These are phyloP conservation scores for button mushroom (Agaricus bisporus) DNA, from an alignment of 768 basidiomycete species.

Conservation along the genomic window DNA sequence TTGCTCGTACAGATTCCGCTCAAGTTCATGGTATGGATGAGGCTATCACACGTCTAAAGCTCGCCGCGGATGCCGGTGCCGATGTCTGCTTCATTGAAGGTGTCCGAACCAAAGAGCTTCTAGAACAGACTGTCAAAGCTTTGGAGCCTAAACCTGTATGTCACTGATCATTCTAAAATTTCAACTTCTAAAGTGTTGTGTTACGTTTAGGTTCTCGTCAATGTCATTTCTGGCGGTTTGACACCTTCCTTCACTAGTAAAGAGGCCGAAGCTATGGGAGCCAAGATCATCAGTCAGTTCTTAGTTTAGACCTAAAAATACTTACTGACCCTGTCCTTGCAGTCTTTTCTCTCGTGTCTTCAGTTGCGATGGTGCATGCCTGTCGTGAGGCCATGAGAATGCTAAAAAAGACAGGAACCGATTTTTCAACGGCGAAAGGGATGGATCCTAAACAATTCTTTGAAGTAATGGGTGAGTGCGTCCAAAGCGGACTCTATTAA, in stretches of 20 bases:
- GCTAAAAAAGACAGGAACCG: conserved; percentile 73
- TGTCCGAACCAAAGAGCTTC: conserved; percentile 60
- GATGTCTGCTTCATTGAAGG: conserved; percentile 83
- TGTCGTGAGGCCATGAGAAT: conserved; percentile 72
- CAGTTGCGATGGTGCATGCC: conserved; percentile 73
- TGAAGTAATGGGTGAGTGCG: conserved; percentile 56
- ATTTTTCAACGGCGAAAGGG: conserved; percentile 49
- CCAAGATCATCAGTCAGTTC: conserved; percentile 63
- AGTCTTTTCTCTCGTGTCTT: conserved; percentile 76
- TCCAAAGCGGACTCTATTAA: not conserved
- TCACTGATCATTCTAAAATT: not conserved
- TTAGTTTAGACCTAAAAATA: conserved; percentile 25
- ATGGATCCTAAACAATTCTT: conserved; percentile 80
- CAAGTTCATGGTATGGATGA: conserved; percentile 80
- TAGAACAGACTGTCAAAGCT: conserved; percentile 57
- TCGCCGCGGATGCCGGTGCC: conserved; percentile 68
- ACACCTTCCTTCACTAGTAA: conserved; percentile 68
- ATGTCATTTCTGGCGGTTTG: conserved; percentile 73
- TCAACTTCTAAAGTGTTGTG: not conserved
- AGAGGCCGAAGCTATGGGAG: conserved; percentile 65
- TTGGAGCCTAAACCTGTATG: conserved; percentile 65
- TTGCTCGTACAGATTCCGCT: conserved; percentile 74
- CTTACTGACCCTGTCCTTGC: not conserved
- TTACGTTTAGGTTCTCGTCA: conserved; percentile 52
- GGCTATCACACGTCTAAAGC: conserved; percentile 56